A percentile compares a stretch with the other conserved stretches of the same genome.
These are phyloP conservation scores for Lipomyces oligophaga DNA, from an alignment of 805 yeast genomes.

Conservation along the genomic window DNA sequence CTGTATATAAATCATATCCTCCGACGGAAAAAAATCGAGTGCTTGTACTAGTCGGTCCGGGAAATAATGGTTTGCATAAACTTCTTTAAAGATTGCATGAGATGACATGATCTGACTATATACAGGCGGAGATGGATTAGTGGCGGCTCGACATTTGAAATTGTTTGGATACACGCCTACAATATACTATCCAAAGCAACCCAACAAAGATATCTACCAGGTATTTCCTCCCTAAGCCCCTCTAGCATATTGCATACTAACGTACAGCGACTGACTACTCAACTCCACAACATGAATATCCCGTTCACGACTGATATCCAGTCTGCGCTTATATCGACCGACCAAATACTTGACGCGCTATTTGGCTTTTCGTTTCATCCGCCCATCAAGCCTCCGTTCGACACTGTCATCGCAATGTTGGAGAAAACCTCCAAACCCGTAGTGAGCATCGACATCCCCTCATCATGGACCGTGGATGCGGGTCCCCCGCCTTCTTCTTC, in stretches of 20 bases:
- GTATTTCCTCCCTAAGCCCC: background rate
- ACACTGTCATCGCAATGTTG: slow-evolving; percentile 45
- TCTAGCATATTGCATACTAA: slow-evolving; percentile 26
- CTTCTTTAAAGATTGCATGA: background rate
- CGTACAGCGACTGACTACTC: slow-evolving; percentile 58
- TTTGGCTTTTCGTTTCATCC: slow-evolving; percentile 94
- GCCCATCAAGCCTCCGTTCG: slow-evolving; percentile 78
- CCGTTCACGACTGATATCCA: slow-evolving; percentile 48
- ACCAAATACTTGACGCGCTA: slow-evolving; percentile 69
- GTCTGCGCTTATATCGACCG: slow-evolving; percentile 39
- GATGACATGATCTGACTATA: background rate
- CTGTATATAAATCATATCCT: slow-evolving; percentile 67
- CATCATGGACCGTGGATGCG: slow-evolving; percentile 93
- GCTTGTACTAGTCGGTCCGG: slow-evolving; percentile 84
- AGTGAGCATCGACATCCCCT: slow-evolving; percentile 84
- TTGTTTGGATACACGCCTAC: slow-evolving; percentile 75
- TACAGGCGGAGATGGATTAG: slow-evolving; percentile 86
- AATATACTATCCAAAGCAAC: slow-evolving; percentile 73
- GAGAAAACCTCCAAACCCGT: slow-evolving; percentile 49
- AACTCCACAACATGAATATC: slow-evolving; percentile 62
- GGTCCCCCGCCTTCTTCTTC: slow-evolving; percentile 62
- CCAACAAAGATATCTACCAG: slow-evolving; percentile 44
- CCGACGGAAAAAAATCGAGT: slow-evolving; percentile 46
- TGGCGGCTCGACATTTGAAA: slow-evolving; percentile 86
- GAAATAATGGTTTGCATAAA: slow-evolving; percentile 60